Evolutionary conservation across 179 eudicot species (phyloP).

Genomic region (Spergularia azorica): DNA sequence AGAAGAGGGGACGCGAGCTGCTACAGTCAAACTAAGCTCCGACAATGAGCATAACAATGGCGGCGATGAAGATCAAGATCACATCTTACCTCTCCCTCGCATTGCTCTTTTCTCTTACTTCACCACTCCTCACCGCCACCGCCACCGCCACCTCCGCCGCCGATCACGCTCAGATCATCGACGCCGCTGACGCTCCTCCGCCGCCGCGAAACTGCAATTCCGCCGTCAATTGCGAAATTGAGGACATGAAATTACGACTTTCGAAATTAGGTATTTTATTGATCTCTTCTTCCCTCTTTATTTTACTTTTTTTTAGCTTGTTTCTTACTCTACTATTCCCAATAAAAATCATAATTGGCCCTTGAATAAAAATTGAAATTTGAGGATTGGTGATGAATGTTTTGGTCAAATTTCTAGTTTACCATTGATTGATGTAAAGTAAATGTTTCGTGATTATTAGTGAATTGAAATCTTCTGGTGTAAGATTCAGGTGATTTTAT

Average conservation of each 20-base stretch:
- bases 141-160: constrained; percentile 12
- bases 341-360: too few species aligned
- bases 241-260: constrained; percentile 48
- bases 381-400: too few species aligned
- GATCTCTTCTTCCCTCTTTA: not conserved
- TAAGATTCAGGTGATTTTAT: too few species aligned
- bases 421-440: too few species aligned
- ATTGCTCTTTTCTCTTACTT: constrained; percentile 22
- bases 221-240: constrained; percentile 38
- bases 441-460: too few species aligned
- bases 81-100: constrained; percentile 12
- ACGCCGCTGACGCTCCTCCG: constrained; percentile 7
- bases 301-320: not conserved
- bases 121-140: constrained; percentile 19
- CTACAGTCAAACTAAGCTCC: not conserved
- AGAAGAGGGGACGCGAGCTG: too few species aligned
- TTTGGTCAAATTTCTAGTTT: too few species aligned
- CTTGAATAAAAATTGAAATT: too few species aligned
- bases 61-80: constrained; percentile 14
- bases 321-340: too few species aligned
- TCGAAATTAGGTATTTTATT: constrained; percentile 50
- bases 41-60: not conserved
- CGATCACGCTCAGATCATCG: constrained; percentile 15
- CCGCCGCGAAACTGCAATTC: constrained; percentile 18
- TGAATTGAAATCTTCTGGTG: too few species aligned